These are phyloP conservation scores for Actinomortierella wolfii DNA, from an alignment of 371 early-diverging fungal genomes.

Conservation along the genomic window DNA sequence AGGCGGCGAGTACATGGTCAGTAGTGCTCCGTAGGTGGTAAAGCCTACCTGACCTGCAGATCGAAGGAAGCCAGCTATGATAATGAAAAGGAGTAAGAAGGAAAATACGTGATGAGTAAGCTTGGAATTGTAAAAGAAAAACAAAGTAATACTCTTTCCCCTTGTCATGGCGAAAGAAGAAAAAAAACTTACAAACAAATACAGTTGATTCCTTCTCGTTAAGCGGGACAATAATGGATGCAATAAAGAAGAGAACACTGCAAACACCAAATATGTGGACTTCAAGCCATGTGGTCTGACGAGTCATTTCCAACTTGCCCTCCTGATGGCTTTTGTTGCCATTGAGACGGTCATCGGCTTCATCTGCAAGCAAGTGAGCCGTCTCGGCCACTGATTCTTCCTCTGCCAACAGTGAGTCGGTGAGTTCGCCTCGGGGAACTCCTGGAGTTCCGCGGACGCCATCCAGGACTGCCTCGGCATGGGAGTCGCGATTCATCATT, in stretches of 20 bases:
- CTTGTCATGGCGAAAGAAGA: neutral
- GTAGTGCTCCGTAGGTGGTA: constrained; percentile 14
- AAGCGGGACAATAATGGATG: constrained; percentile 8
- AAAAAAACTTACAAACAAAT: constrained; percentile 19
- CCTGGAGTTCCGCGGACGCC: too few relatives aligned
- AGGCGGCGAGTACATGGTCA: constrained; percentile 14
- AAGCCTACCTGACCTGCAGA: constrained; percentile 4
- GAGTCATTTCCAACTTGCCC: too few relatives aligned
- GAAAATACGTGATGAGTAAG: neutral
- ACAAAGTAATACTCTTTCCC: neutral
- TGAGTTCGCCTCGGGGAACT: too few relatives aligned
- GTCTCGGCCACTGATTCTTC: too few relatives aligned
- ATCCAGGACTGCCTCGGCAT: too few relatives aligned
- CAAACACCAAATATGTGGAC: too few relatives aligned
- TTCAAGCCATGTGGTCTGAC: too few relatives aligned
- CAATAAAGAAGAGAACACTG: neutral
- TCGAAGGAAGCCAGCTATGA: constrained; percentile 7
- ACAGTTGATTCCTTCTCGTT: constrained; percentile 7
- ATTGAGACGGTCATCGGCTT: too few relatives aligned
- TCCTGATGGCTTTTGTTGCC: too few relatives aligned
- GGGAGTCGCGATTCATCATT: too few relatives aligned
- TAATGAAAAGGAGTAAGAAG: neutral
- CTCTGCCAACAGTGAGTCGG: too few relatives aligned
- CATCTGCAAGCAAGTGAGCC: too few relatives aligned
- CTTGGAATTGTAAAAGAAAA: neutral